These are phyloP conservation scores for Aphanoascus verrucosus DNA, from an alignment of 2,329 filamentous ascomycete species.

Conservation along the genomic window DNA sequence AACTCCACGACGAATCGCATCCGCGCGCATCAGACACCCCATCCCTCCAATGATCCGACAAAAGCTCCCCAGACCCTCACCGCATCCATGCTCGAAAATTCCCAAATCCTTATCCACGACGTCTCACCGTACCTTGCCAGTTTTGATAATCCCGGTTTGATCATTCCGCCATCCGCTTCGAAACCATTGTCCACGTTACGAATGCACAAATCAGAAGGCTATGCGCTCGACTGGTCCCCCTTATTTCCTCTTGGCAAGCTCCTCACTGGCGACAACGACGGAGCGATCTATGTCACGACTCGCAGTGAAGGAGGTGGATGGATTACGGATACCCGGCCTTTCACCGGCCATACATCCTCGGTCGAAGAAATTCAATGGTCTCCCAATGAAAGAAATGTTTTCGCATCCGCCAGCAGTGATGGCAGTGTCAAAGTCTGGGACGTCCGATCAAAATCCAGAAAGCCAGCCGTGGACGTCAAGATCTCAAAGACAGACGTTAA, in stretches of 20 bases:
- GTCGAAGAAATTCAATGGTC: slow-evolving; percentile 97
- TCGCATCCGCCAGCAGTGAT: slow-evolving; percentile 86
- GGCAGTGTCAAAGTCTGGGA: slow-evolving; percentile 96
- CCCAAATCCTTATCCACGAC: slow-evolving; percentile 84
- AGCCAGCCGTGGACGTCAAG: slow-evolving; percentile 76
- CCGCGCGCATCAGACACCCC: slow-evolving; percentile 69
- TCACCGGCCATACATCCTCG: slow-evolving; percentile 71
- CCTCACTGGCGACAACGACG: slow-evolving; percentile 81
- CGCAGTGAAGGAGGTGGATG: slow-evolving; percentile 79
- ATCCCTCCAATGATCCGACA: slow-evolving; percentile 51
- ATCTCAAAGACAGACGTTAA: slow-evolving; percentile 83
- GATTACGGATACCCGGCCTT: slow-evolving; percentile 73
- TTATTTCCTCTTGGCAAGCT: slow-evolving; percentile 70
- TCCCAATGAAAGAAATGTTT: slow-evolving; percentile 82
- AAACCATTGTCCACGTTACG: slow-evolving; percentile 79
- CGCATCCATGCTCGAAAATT: slow-evolving; percentile 84
- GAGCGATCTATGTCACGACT: slow-evolving; percentile 78
- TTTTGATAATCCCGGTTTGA: slow-evolving; percentile 78
- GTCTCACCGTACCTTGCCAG: slow-evolving; percentile 78
- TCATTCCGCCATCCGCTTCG: slow-evolving; percentile 70
- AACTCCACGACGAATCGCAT: slow-evolving; percentile 87
- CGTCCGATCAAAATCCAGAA: slow-evolving; percentile 76
- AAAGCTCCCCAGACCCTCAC: slow-evolving; percentile 71
- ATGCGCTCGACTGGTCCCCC: slow-evolving; percentile 94
- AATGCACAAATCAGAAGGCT: slow-evolving; percentile 88